A percentile compares a stretch with the other conserved stretches of the same genome.
Evolutionary conservation across 805 yeast species (phyloP).

Genomic region (Dipodascopsis uninucleata): DNA sequence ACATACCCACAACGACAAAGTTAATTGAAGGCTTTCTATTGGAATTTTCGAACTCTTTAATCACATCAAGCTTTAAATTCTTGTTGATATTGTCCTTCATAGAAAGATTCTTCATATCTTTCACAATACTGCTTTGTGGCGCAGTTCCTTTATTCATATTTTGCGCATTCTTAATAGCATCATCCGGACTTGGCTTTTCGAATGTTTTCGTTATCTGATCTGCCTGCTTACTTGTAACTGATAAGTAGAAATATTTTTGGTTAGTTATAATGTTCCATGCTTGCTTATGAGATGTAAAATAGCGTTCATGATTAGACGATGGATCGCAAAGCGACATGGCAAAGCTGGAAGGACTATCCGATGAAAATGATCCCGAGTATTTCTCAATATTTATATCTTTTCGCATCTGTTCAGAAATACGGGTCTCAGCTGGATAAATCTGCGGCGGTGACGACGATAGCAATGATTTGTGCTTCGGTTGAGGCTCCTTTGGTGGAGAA

Average conservation of each 20-base stretch:
- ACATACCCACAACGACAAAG: conserved; percentile 65
- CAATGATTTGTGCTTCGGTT: background rate
- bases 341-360: conserved; percentile 19
- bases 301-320: no score
- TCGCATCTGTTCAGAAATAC: no score
- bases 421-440: no score
- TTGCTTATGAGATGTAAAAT: conserved; percentile 14
- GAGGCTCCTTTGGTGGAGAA: background rate
- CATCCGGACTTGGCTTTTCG: conserved; percentile 78
- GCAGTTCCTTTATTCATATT: conserved; percentile 19
- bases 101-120: conserved; percentile 13
- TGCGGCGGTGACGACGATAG: no score
- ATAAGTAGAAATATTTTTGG: conserved; percentile 34
- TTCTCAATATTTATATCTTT: no score
- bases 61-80: conserved; percentile 46
- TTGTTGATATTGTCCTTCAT: conserved; percentile 31
- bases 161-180: conserved; percentile 59
- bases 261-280: conserved; percentile 39
- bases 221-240: conserved; percentile 36
- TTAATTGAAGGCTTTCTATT: conserved; percentile 52
- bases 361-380: conserved; percentile 21
- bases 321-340: conserved; percentile 13
- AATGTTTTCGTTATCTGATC: conserved; percentile 51
- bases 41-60: conserved; percentile 39
- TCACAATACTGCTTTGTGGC: conserved; percentile 3